Evolutionary conservation across 2,329 filamentous ascomycete species (phyloP).

Genomic region (Paecilomyces sp.): DNA sequence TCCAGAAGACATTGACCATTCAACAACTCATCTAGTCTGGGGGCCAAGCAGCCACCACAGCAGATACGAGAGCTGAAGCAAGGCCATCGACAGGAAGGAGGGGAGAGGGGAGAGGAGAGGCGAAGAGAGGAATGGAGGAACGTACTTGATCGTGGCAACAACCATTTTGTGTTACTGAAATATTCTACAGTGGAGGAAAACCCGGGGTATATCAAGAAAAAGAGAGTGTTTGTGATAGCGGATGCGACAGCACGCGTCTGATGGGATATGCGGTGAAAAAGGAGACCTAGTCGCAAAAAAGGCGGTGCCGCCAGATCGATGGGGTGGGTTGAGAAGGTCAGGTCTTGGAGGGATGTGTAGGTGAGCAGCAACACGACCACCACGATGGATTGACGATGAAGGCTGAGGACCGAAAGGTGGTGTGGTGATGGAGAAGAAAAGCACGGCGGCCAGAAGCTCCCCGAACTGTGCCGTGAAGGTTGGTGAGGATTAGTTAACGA

Average conservation of each 20-base stretch:
- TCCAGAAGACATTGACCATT: constrained; percentile 9
- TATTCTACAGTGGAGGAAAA: background rate
- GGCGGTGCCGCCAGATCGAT: background rate
- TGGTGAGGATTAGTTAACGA: background rate
- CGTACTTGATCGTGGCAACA: constrained; percentile 59
- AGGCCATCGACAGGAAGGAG: constrained; percentile 1
- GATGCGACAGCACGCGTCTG: background rate
- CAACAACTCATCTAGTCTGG: constrained; percentile 1
- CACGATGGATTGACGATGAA: background rate
- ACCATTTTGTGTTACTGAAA: constrained; percentile 40
- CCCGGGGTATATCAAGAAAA: background rate
- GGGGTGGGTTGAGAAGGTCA: background rate
- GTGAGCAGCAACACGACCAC: background rate
- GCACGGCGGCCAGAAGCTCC: background rate
- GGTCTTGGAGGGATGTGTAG: background rate
- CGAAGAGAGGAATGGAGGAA: constrained; percentile 6
- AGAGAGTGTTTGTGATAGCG: constrained; percentile 17
- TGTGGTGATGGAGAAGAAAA: background rate
- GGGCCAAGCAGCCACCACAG: constrained; percentile 1
- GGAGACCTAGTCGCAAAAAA: background rate
- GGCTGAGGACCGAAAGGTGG: background rate
- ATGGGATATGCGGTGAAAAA: constrained; percentile 2
- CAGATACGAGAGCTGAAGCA: constrained; percentile 3
- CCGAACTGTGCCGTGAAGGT: background rate
- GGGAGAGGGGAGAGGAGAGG: background rate